phyloP scores from a whole-genome alignment of 495 filamentous ascomycete genomes.

The Delitschia confertaspora region DNA sequence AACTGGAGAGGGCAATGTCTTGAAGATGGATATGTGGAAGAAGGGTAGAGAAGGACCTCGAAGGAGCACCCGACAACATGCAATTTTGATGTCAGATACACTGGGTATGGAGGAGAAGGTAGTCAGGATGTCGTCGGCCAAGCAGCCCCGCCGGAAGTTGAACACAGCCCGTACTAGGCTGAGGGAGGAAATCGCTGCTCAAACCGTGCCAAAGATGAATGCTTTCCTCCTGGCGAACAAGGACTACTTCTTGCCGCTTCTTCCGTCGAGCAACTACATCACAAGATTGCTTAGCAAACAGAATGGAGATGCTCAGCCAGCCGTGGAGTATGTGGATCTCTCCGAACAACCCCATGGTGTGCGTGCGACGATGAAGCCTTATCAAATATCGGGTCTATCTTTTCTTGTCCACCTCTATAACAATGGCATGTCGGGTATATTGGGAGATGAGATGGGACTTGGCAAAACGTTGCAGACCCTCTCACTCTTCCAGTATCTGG shows the following conservation, averaged over 20 bases:
- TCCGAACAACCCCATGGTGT: slow-evolving; percentile 44
- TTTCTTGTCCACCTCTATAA: slow-evolving; percentile 51
- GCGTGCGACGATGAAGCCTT: slow-evolving; percentile 49
- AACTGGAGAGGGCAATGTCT: too few relatives aligned
- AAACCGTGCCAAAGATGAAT: slow-evolving; percentile 41
- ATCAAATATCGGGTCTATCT: slow-evolving; percentile 54
- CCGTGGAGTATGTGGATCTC: slow-evolving; percentile 41
- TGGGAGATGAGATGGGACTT: slow-evolving; percentile 58
- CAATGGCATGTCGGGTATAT: slow-evolving; percentile 51
- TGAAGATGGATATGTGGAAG: too few relatives aligned
- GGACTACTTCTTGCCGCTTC: slow-evolving; percentile 44
- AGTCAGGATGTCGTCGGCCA: slow-evolving; percentile 14
- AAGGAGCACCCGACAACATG: slow-evolving; percentile 1
- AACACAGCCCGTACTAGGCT: slow-evolving; percentile 39
- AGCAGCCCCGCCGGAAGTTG: slow-evolving; percentile 4
- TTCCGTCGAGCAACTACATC: slow-evolving; percentile 48
- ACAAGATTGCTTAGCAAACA: slow-evolving; percentile 34
- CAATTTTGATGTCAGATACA: slow-evolving; percentile 22
- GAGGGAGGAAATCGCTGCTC: slow-evolving; percentile 40
- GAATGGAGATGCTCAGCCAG: slow-evolving; percentile 2
- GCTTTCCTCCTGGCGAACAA: slow-evolving; percentile 46
- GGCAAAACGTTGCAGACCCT: slow-evolving; percentile 55
- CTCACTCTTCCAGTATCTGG: slow-evolving; percentile 46
- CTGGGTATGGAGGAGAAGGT: slow-evolving; percentile 11
- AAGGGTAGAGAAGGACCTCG: too few relatives aligned